Percentiles rank a stretch among this genome's conserved stretches.
phyloP scores from a whole-genome alignment of 495 filamentous ascomycete genomes.

The Penicillium cataractarum region DNA sequence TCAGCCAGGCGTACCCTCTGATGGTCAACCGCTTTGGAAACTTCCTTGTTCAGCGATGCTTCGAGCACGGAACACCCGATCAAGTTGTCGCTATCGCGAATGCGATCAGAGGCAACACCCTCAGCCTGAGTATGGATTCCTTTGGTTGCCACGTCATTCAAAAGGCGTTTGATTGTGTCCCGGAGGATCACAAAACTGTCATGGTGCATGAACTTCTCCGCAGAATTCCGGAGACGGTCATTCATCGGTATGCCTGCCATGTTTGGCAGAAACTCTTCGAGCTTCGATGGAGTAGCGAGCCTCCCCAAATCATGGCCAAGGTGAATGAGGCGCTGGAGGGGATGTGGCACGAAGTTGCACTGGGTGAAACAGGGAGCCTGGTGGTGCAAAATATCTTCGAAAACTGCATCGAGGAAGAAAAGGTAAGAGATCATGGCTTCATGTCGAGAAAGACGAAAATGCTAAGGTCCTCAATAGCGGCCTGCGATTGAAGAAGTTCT shows the following conservation, averaged over 20 bases:
- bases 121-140: slow-evolving; percentile 94
- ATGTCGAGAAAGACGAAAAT: too few relatives aligned
- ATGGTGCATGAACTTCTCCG: slow-evolving; percentile 98
- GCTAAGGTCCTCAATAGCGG: slow-evolving; percentile 67
- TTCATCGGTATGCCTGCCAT: slow-evolving; percentile 97
- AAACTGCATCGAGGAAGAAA: slow-evolving; percentile 98
- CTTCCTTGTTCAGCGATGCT: slow-evolving; percentile 96
- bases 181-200: slow-evolving; percentile 94
- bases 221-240: slow-evolving; percentile 95
- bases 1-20: slow-evolving; percentile 90
- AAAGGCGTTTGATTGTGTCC: slow-evolving; percentile 96
- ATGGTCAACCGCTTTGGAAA: slow-evolving; percentile 98
- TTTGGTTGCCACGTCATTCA: slow-evolving; percentile 99
- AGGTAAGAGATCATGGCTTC: slow-evolving; percentile 57
- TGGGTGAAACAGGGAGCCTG: slow-evolving; percentile 95
- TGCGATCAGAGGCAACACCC: slow-evolving; percentile 91
- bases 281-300: slow-evolving; percentile 89
- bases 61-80: slow-evolving; percentile 95
- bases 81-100: slow-evolving; percentile 95
- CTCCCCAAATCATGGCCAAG: slow-evolving; percentile 97
- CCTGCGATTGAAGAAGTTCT: slow-evolving; percentile 96
- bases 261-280: slow-evolving; percentile 99
- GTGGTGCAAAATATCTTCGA: slow-evolving; percentile 99
- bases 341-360: slow-evolving; percentile 98
- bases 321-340: slow-evolving; percentile 94